Base-by-base conservation (phyloP, 306 rosid genomes). In the Gillenia trifoliata region DNA sequence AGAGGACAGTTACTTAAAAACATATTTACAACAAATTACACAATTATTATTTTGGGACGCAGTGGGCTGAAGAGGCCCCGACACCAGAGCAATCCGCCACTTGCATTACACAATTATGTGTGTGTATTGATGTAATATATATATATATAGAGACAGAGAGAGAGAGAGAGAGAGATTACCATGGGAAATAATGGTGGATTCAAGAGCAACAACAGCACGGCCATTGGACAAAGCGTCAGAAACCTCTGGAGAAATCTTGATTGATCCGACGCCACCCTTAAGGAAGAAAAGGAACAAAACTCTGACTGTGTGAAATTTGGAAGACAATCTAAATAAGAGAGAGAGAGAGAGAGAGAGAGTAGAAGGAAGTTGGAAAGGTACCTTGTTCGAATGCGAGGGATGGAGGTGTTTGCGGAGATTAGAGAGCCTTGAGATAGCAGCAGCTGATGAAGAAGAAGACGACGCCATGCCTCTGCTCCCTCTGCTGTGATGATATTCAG, bases 121-220 rank as follows among this genome's bases (percentile, higher is more conserved):
- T 52, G 57, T 16, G 57, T 16, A 4, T n/a, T n/a, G n/a, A n/a
- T n/a, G n/a, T n/a, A n/a, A n/a, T n/a, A n/a, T n/a, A n/a, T 52
- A 8, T 13, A 4, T 12, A 11, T 12, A 4, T 9, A 15, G 54
- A 12, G 6, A 22, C 28, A 50, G 55, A 6, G 22, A 54, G 25
- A n/a, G 59, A 9, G 13, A 49, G 22, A 4, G 22, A 49, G 8
- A n/a, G 59, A 19, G 25, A 34, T 30, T 78, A 93, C 98, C 97
- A 70, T 93, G 97, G 26, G 97, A 91, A 77, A 93, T 89, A 63
- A 93, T 89, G 70, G 97, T 93, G 77, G 98, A 91, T 84, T 93
- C 97, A 17, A 93, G 92, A 78, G 96, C 98, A 68, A 93, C 93
- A 74, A 91, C 91, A 8, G 96, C 83, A 68, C 81, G 85, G 43